Evolutionary conservation across 139 green algal genomes (phyloP).

Genomic region (Penium margaritaceum): DNA sequence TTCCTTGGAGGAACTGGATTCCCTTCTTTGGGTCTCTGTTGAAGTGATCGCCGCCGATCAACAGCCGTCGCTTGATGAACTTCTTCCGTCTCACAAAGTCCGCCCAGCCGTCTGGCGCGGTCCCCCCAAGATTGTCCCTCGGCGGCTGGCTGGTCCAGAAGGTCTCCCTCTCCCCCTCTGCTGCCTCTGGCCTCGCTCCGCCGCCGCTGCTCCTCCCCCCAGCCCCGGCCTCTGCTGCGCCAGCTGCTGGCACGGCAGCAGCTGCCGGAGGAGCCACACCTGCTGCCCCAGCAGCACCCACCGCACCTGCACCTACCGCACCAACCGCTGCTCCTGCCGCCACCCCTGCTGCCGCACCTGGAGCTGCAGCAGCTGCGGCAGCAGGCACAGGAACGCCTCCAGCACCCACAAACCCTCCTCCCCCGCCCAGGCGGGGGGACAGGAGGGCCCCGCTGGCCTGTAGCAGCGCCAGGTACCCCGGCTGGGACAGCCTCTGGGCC

Average conservation of each 20-base stretch:
- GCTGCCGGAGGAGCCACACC: neutral
- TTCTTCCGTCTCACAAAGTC: slow-evolving; percentile 41
- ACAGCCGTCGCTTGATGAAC: slow-evolving; percentile 66
- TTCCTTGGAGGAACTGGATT: slow-evolving; percentile 73
- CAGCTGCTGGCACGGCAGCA: neutral
- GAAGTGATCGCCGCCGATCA: slow-evolving; percentile 86
- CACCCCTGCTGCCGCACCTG: too few species aligned
- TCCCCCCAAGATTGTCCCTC: too few species aligned
- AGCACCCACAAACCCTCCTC: too few species aligned
- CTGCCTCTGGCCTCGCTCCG: slow-evolving; percentile 1
- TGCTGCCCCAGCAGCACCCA: neutral
- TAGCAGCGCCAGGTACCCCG: too few species aligned
- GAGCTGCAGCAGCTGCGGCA: too few species aligned
- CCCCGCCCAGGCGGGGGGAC: too few species aligned
- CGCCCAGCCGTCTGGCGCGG: slow-evolving; percentile 1
- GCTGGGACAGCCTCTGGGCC: too few species aligned
- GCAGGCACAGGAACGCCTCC: too few species aligned
- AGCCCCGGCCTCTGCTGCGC: neutral
- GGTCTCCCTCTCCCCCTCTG: too few species aligned
- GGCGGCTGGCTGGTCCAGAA: too few species aligned
- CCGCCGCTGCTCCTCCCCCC: neutral
- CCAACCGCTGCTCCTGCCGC: neutral
- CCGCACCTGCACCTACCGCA: neutral
- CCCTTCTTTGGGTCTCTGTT: slow-evolving; percentile 92
- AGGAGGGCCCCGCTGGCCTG: too few species aligned